These are phyloP conservation scores for Cicer bijugum DNA, from an alignment of 306 rosid species.

Conservation along the genomic window DNA sequence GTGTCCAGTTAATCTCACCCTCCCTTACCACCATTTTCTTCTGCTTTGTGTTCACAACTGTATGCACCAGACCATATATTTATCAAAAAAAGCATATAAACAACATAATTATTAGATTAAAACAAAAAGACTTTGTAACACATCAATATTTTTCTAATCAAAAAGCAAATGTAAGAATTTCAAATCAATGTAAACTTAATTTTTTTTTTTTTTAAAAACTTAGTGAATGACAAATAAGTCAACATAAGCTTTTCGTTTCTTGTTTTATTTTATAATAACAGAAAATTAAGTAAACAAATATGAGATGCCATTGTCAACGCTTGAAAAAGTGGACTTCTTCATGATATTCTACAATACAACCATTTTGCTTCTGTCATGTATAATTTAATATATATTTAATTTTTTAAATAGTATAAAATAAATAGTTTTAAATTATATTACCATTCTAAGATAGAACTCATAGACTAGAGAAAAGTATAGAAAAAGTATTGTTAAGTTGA, in stretches of 20 bases:
- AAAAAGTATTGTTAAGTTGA: too few species aligned
- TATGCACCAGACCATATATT: not conserved
- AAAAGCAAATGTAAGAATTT: not conserved
- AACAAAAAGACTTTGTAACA: not conserved
- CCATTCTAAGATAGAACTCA: too few species aligned
- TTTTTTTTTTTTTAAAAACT: too few species aligned
- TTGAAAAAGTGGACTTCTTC: not conserved
- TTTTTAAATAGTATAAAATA: not conserved
- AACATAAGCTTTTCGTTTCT: conserved; percentile 19
- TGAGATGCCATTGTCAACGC: conserved; percentile 4
- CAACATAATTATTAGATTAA: not conserved
- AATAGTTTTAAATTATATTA: not conserved
- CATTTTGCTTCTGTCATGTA: conserved; percentile 14
- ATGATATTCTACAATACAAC: not conserved
- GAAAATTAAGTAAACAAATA: not conserved
- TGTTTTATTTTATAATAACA: not conserved
- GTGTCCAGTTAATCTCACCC: conserved; percentile 54
- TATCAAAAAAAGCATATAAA: not conserved
- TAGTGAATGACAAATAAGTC: not conserved
- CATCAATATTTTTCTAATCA: not conserved
- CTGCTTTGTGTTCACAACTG: not conserved
- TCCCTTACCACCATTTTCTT: conserved; percentile 54
- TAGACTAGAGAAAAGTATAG: too few species aligned
- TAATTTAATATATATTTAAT: not conserved
- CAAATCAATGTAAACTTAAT: not conserved